A percentile compares a stretch with the other conserved stretches of the same genome.
phyloP scores from a whole-genome alignment of 1,139 yeast species.

The Pneumocystis wakefieldiae region DNA sequence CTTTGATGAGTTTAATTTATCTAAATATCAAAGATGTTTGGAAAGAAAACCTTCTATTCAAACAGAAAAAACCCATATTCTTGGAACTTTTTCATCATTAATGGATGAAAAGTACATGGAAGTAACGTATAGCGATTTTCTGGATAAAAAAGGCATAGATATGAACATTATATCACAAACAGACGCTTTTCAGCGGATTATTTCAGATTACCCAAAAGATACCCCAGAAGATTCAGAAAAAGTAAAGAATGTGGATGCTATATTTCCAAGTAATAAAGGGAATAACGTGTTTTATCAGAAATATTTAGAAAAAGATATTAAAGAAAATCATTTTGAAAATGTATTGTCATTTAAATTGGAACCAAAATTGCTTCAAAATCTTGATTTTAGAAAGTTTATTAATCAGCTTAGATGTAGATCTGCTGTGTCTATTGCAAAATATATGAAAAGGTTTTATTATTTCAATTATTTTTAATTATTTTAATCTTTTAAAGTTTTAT shows the following conservation, averaged over 20 bases:
- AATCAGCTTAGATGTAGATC: conserved; percentile 52
- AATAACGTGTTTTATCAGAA: not conserved
- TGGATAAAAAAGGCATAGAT: not conserved
- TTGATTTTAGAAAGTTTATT: conserved; percentile 73
- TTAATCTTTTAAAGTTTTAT: conserved; percentile 30
- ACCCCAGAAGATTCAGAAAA: not conserved
- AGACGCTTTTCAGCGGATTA: not conserved
- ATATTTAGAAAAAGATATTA: not conserved
- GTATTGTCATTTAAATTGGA: conserved; percentile 3
- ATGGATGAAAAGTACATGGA: not conserved
- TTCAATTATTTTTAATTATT: not conserved
- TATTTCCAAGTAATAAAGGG: too few relatives aligned
- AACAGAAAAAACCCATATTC: not conserved
- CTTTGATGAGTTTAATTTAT: not conserved
- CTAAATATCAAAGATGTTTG: not conserved
- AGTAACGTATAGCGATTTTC: not conserved
- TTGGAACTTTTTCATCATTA: not conserved
- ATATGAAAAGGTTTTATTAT: conserved; percentile 44
- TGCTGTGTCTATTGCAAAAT: conserved; percentile 83
- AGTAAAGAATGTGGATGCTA: not conserved
- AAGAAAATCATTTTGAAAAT: not conserved
- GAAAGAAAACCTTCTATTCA: not conserved
- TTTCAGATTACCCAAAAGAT: not conserved
- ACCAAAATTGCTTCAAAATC: conserved; percentile 27
- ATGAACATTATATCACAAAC: not conserved